These are phyloP conservation scores for Trypanosoma lewisi DNA, from an alignment of 208 protist species.

Conservation along the genomic window DNA sequence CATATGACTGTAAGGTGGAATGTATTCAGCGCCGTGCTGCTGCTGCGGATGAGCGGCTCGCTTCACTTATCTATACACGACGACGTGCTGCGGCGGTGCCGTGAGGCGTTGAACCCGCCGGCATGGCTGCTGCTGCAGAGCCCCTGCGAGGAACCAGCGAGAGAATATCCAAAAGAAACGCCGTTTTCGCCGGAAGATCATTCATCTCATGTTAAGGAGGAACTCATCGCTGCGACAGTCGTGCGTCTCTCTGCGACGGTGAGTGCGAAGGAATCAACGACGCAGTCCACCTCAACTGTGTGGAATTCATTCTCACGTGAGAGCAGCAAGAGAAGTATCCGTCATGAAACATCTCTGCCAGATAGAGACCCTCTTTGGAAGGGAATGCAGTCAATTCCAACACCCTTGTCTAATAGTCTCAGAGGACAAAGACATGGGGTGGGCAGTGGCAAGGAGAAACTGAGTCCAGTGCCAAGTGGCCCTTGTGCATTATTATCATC, in stretches of 20 bases:
- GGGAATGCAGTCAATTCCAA: neutral
- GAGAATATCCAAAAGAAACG: too few species aligned
- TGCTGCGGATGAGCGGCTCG: conserved; percentile 3
- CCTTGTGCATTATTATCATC: neutral
- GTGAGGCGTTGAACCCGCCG: neutral
- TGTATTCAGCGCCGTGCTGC: conserved; percentile 9
- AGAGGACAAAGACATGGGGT: neutral
- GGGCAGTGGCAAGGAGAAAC: neutral
- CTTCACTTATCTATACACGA: conserved; percentile 1
- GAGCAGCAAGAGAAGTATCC: neutral
- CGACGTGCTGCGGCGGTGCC: neutral
- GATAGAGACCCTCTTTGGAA: neutral
- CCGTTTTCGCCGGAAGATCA: too few species aligned
- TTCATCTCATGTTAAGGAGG: neutral
- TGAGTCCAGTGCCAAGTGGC: neutral
- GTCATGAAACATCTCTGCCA: neutral
- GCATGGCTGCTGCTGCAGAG: neutral
- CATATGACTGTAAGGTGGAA: conserved; percentile 8
- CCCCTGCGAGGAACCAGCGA: neutral
- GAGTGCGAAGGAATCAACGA: neutral
- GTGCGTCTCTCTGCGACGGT: neutral
- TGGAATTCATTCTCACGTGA: too few species aligned
- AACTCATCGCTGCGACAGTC: neutral
- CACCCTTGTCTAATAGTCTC: neutral
- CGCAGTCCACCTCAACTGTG: neutral